Base-by-base conservation (phyloP, 192 early-diverging fungal species). In the Coemansia sp. region DNA sequence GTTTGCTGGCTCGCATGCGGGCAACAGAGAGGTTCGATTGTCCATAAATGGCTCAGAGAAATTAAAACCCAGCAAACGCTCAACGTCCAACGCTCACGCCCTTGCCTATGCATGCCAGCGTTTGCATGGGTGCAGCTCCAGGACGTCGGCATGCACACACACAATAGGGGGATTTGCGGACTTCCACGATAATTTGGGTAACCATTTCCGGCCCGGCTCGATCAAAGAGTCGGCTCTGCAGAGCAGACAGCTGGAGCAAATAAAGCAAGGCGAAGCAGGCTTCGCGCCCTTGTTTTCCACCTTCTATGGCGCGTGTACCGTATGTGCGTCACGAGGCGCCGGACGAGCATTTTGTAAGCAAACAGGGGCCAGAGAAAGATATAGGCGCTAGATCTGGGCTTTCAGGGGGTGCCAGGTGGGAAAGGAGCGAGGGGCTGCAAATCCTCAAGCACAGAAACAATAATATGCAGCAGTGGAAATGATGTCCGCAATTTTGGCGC, bases 161-260 rank as follows among this genome's bases (percentile, higher is more conserved):
- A 57, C 55, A 32, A 28, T 36, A 29, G 22, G 8, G 19, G 3
- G 53, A 18, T 20, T 13, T 20, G 55, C 55, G 55, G 55, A 57
- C 20, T 57, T 57, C 55, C 55, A 39, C 55, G 6, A 14, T 20
- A 22, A 57, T 57, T 57, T 36, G 36, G 55, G 55, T 39, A 57
- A 39, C 55, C 55, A 39, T 9, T 20, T 23, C 55, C 55, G 55
- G 20, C 39, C 39, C 39, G 11, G 39, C 39, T 42, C 39, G 51
- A 53, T 50, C 19, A 53, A 13, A 29, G 16, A 29, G n/a, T 52
- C 29, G 51, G 25, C 30, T 32, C 30, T n/a, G n/a, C 30, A 32
- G 4, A 32, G 30, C 30, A 32, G 8, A 32, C 3, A 32, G 30
- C 30, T 6, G 30, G 4, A 32, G 30, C n/a, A 32, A 32, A 32